phyloP scores from a whole-genome alignment of 176 grass and related monocot genomes.

The Elymus sibiricus region DNA sequence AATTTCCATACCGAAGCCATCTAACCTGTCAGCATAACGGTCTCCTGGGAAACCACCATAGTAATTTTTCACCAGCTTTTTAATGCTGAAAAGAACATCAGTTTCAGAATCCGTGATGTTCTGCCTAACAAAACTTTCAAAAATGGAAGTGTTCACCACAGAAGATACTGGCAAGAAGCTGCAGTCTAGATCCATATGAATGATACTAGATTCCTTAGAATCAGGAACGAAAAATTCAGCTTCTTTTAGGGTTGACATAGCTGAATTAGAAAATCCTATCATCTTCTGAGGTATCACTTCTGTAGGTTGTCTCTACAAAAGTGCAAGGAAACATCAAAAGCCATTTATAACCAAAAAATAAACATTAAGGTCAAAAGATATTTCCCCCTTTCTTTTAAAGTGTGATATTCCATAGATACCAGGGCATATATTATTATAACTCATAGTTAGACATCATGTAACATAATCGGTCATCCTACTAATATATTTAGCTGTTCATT shows the following conservation, averaged over 20 bases:
- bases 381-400: too few relatives aligned
- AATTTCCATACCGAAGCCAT: slow-evolving; percentile 30
- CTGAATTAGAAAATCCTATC: slow-evolving; percentile 84
- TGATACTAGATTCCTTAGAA: slow-evolving; percentile 33
- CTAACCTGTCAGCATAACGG: slow-evolving; percentile 25
- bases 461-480: too few relatives aligned
- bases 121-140: slow-evolving; percentile 93
- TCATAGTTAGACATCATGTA: too few relatives aligned
- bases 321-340: neutral
- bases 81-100: slow-evolving; percentile 58
- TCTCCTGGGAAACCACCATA: slow-evolving; percentile 71
- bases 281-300: slow-evolving; percentile 53
- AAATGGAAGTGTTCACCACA: slow-evolving; percentile 68
- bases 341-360: too few relatives aligned
- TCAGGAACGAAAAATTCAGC: slow-evolving; percentile 65
- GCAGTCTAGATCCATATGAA: slow-evolving; percentile 88
- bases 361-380: too few relatives aligned
- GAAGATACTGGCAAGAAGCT: slow-evolving; percentile 79
- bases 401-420: too few relatives aligned
- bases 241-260: slow-evolving; percentile 61
- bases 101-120: slow-evolving; percentile 82
- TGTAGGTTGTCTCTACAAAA: slow-evolving; percentile 64
- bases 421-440: too few relatives aligned
- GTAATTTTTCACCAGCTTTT: slow-evolving; percentile 51
- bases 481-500: too few relatives aligned